Conservation (phyloP, 345 rosid species). For the Passiflora organensis region DNA sequence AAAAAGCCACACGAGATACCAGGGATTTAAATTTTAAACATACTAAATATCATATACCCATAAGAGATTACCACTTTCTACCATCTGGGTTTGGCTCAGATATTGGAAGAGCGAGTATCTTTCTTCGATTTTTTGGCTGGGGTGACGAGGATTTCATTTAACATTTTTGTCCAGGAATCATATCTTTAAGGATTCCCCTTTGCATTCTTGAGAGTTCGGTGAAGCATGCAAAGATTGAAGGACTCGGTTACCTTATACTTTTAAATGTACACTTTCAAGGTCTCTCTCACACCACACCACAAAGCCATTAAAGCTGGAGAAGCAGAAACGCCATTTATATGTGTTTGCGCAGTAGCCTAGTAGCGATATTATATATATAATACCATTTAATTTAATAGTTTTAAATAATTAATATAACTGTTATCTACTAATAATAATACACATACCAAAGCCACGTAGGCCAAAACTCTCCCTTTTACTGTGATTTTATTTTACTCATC, state of each 20-base stretch:
- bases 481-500: no score
- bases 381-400: no score
- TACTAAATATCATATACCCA: not conserved
- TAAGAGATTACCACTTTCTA: not conserved
- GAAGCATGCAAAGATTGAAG: conserved; percentile 2
- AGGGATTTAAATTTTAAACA: no score
- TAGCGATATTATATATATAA: no score
- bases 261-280: not conserved
- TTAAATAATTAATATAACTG: no score
- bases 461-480: no score
- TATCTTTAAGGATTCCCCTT: not conserved
- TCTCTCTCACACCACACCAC: not conserved
- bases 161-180: not conserved
- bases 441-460: no score
- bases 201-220: not conserved
- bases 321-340: conserved; percentile 1
- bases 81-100: not conserved
- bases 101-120: not conserved
- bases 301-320: not conserved
- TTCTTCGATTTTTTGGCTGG: not conserved
- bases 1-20: no score
- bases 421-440: no score
- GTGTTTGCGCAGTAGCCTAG: not conserved
- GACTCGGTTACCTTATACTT: not conserved
- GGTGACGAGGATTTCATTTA: not conserved